Percentiles rank a stretch among this genome's conserved stretches.
Conservation (phyloP, 257 asterid genomes). For the Jasminum sambac region DNA sequence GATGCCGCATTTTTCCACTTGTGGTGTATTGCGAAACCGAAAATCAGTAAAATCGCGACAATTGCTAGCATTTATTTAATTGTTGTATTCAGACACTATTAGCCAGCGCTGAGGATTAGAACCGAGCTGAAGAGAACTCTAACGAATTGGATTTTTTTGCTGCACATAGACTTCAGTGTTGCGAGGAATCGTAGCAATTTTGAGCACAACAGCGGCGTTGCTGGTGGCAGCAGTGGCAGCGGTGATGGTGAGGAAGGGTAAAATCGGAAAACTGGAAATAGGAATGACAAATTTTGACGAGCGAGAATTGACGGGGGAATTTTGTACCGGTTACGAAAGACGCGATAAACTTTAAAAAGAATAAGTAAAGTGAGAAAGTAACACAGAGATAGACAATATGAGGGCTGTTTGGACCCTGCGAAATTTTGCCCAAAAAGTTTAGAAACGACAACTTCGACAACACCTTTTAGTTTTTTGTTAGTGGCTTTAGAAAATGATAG, state of each 20-base stretch:
- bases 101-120: conserved; percentile 50
- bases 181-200: conserved; percentile 12
- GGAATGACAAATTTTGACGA: conserved; percentile 20
- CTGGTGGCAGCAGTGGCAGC: conserved; percentile 14
- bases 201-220: conserved; percentile 10
- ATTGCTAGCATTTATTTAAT: conserved; percentile 42
- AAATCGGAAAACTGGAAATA: conserved; percentile 29
- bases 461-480: too few species aligned
- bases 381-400: conserved; percentile 45
- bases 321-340: conserved; percentile 1
- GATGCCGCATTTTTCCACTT: conserved; percentile 57
- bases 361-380: conserved; percentile 35
- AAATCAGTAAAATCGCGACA: conserved; percentile 43
- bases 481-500: background rate
- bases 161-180: conserved; percentile 45
- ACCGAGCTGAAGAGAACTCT: conserved; percentile 45
- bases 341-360: conserved; percentile 1
- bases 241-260: conserved; percentile 30
- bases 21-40: conserved; percentile 43
- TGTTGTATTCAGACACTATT: conserved; percentile 19
- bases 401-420: conserved; percentile 40
- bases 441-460: background rate
- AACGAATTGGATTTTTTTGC: conserved; percentile 36
- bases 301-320: background rate
- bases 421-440: conserved; percentile 17